Conservation (phyloP, 257 asterid species). For the Fraxinus americana region DNA sequence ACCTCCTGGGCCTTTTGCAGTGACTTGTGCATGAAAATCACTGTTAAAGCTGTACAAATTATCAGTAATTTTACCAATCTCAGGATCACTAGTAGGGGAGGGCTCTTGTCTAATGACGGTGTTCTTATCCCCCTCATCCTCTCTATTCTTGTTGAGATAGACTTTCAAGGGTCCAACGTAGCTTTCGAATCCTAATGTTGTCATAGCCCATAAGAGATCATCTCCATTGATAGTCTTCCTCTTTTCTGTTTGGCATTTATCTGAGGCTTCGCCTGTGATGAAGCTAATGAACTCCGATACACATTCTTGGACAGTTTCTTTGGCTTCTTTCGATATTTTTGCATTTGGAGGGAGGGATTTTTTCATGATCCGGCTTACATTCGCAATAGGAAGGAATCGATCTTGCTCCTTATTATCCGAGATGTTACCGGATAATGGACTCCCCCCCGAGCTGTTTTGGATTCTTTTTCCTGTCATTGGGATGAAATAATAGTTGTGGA, state of each 20-base stretch:
- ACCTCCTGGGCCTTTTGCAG: constrained; percentile 1
- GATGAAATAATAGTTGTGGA: neutral
- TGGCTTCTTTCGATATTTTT: constrained; percentile 64
- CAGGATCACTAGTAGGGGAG: constrained; percentile 2
- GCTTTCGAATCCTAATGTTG: constrained; percentile 59
- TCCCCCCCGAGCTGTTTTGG: constrained; percentile 26
- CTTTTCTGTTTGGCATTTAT: constrained; percentile 61
- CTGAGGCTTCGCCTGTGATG: constrained; percentile 65
- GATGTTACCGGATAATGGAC: constrained; percentile 18
- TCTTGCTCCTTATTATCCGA: constrained; percentile 38
- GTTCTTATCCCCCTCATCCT: constrained; percentile 42
- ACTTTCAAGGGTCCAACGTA: constrained; percentile 46
- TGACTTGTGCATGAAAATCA: neutral
- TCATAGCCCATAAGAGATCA: constrained; percentile 65
- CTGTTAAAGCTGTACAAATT: constrained; percentile 16
- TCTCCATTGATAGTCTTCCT: constrained; percentile 64
- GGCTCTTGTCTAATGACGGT: constrained; percentile 30
- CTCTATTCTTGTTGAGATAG: constrained; percentile 46
- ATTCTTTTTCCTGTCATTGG: constrained; percentile 38
- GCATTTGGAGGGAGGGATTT: constrained; percentile 64
- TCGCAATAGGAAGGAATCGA: constrained; percentile 54
- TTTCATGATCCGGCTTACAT: constrained; percentile 62
- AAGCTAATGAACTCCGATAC: constrained; percentile 69
- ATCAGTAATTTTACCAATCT: constrained; percentile 14
- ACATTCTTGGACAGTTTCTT: constrained; percentile 59